Evolutionary conservation across 345 rosid genomes (phyloP).

Genomic region (Reutealis trisperma): DNA sequence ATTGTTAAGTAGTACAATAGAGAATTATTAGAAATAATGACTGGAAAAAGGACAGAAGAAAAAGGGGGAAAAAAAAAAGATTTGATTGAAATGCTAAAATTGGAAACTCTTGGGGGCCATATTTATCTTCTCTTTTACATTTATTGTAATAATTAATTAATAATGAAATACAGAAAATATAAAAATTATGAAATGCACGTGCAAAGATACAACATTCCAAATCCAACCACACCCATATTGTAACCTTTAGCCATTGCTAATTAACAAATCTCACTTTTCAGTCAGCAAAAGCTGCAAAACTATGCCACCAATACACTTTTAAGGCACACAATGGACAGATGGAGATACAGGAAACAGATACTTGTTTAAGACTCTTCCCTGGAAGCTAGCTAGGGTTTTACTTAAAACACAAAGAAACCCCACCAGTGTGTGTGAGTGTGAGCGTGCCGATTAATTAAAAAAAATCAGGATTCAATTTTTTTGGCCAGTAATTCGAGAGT

Average conservation of each 20-base stretch:
- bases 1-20: too few relatives aligned
- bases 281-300: slow-evolving; percentile 13
- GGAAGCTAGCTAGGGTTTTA: slow-evolving; percentile 8
- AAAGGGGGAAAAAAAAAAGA: too few relatives aligned
- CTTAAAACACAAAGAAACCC: slow-evolving; percentile 28
- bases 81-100: too few relatives aligned
- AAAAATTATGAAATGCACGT: background rate
- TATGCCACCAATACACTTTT: slow-evolving; percentile 32
- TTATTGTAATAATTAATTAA: background rate
- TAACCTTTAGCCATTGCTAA: too few relatives aligned
- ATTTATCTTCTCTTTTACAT: background rate
- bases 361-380: slow-evolving; percentile 17
- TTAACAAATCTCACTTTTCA: background rate
- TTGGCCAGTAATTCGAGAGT: too few relatives aligned
- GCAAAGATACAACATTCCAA: background rate
- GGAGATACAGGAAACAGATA: slow-evolving; percentile 8
- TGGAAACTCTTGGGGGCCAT: too few relatives aligned
- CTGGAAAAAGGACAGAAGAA: too few relatives aligned
- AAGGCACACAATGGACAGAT: slow-evolving; percentile 46
- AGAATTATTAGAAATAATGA: too few relatives aligned
- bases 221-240: background rate
- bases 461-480: too few relatives aligned
- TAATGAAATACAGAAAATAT: too few relatives aligned
- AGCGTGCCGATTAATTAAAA: background rate
- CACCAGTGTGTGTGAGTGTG: background rate